These are phyloP conservation scores for Tulasnella sp. DNA, from an alignment of 768 basidiomycete genomes.

Conservation along the genomic window DNA sequence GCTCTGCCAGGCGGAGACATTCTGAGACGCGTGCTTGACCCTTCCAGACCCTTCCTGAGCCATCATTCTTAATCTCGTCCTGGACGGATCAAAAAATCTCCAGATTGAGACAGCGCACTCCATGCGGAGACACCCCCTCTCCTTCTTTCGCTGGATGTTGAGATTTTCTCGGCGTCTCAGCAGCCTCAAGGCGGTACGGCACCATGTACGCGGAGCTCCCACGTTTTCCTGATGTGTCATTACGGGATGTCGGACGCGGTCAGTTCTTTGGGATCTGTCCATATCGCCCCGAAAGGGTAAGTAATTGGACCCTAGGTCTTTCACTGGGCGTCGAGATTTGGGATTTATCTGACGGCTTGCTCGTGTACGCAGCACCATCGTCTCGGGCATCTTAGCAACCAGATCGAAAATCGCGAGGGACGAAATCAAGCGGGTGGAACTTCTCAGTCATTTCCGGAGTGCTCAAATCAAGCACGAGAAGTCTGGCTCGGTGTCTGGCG, in stretches of 20 bases:
- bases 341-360: not conserved
- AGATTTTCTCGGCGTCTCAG: not conserved
- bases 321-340: not conserved
- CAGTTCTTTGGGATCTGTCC: slow-evolving; percentile 87
- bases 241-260: slow-evolving; percentile 89
- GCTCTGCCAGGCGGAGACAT: too few species aligned
- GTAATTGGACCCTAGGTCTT: slow-evolving; percentile 26
- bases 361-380: not conserved
- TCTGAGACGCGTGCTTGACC: too few species aligned
- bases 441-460: slow-evolving; percentile 82
- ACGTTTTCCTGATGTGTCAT: slow-evolving; percentile 42
- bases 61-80: not conserved
- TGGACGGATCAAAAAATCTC: not conserved
- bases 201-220: not conserved
- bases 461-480: slow-evolving; percentile 91
- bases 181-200: not conserved
- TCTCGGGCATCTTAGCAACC: slow-evolving; percentile 32
- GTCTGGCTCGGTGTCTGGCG: slow-evolving; percentile 33
- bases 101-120: not conserved
- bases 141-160: not conserved
- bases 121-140: not conserved
- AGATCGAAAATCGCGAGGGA: slow-evolving; percentile 75
- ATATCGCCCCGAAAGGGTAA: slow-evolving; percentile 81
- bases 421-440: slow-evolving; percentile 96
- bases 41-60: not conserved